These are phyloP conservation scores for Angomonas desouzai DNA, from an alignment of 208 protist genomes.

Conservation along the genomic window DNA sequence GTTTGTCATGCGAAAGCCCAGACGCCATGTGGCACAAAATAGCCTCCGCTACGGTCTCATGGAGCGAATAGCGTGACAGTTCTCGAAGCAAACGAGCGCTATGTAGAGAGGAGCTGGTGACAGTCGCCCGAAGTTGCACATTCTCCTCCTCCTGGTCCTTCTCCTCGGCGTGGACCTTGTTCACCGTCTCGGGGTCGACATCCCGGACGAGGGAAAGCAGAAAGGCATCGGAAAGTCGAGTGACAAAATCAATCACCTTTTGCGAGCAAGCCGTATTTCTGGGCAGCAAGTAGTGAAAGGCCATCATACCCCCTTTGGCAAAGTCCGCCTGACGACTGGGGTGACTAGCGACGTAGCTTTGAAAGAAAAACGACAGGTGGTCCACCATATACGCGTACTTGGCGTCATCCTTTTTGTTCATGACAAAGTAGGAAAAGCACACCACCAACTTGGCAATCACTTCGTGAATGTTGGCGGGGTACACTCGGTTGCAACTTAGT, in stretches of 20 bases:
- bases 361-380: slow-evolving; percentile 69
- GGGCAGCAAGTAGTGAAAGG: slow-evolving; percentile 50
- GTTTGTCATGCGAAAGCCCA: slow-evolving; percentile 24
- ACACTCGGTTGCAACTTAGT: slow-evolving; percentile 82
- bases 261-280: slow-evolving; percentile 27
- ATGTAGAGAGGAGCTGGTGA: slow-evolving; percentile 65
- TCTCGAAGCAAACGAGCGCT: slow-evolving; percentile 71
- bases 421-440: slow-evolving; percentile 27
- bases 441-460: slow-evolving; percentile 59
- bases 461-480: slow-evolving; percentile 35
- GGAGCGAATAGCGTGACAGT: slow-evolving; percentile 80
- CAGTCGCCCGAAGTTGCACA: slow-evolving; percentile 8
- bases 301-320: slow-evolving; percentile 51
- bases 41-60: slow-evolving; percentile 71
- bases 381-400: slow-evolving; percentile 49
- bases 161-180: slow-evolving; percentile 17
- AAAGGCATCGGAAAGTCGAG: slow-evolving; percentile 66
- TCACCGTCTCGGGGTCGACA: slow-evolving; percentile 67
- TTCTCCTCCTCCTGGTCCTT: slow-evolving; percentile 10
- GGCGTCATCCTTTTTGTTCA: slow-evolving; percentile 28
- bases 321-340: slow-evolving; percentile 55
- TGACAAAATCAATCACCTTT: slow-evolving; percentile 56
- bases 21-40: slow-evolving; percentile 61
- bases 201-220: slow-evolving; percentile 73
- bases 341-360: slow-evolving; percentile 81